phyloP scores from a whole-genome alignment of 2,329 filamentous ascomycete genomes.

The Botryotinia globosa region DNA sequence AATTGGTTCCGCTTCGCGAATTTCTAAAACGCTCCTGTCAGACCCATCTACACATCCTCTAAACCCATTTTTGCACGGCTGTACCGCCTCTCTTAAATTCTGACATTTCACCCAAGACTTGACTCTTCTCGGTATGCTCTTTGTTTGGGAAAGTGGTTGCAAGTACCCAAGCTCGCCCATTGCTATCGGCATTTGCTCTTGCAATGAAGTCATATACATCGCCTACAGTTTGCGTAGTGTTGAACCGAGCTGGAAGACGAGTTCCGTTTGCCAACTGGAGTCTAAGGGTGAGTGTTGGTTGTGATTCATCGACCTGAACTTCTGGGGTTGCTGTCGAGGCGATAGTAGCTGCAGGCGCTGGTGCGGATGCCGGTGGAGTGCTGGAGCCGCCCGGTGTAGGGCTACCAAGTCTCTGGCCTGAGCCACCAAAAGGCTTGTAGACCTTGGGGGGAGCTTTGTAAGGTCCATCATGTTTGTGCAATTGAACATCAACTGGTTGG shows the following conservation, averaged over 20 bases:
- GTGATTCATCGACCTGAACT: slow-evolving; percentile 58
- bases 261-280: slow-evolving; percentile 78
- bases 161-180: slow-evolving; percentile 64
- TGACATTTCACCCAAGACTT: slow-evolving; percentile 56
- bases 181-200: slow-evolving; percentile 57
- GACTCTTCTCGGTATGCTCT: slow-evolving; percentile 66
- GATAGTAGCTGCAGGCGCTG: slow-evolving; percentile 40
- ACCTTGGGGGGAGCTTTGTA: slow-evolving; percentile 71
- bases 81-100: slow-evolving; percentile 67
- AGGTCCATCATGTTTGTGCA: slow-evolving; percentile 68
- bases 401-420: slow-evolving; percentile 71
- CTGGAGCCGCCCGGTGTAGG: slow-evolving; percentile 63
- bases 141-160: slow-evolving; percentile 83
- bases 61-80: slow-evolving; percentile 56
- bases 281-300: slow-evolving; percentile 67
- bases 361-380: slow-evolving; percentile 38
- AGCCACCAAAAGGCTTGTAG: slow-evolving; percentile 72
- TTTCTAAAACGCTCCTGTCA: not conserved
- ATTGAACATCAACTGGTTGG: slow-evolving; percentile 75
- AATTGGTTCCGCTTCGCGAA: not conserved
- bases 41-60: not conserved
- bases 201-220: slow-evolving; percentile 75
- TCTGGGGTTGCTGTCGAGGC: slow-evolving; percentile 33
- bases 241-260: slow-evolving; percentile 75
- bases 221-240: slow-evolving; percentile 72